phyloP scores from a whole-genome alignment of 495 filamentous ascomycete species.

The Extremus antarcticus region DNA sequence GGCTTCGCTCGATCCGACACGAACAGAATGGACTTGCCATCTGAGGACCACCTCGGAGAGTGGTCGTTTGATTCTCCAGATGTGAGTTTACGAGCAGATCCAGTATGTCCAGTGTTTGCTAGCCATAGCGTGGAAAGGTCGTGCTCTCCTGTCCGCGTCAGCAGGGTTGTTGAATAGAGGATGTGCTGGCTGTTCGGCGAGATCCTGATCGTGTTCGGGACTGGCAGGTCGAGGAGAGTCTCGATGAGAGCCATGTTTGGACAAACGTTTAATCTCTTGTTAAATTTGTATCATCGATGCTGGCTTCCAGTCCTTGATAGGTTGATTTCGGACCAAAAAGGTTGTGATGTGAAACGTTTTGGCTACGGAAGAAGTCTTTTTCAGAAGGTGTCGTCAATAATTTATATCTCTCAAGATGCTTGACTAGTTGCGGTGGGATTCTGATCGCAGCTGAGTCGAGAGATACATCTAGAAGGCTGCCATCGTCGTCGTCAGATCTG shows the following conservation, averaged over 20 bases:
- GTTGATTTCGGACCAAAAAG: no score
- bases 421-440: no score
- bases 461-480: no score
- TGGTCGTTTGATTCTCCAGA: slow-evolving; percentile 13
- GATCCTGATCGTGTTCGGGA: slow-evolving; percentile 11
- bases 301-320: no score
- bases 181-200: slow-evolving; percentile 5
- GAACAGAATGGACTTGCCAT: slow-evolving; percentile 17
- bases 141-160: slow-evolving; percentile 4
- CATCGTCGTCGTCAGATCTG: neutral
- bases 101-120: slow-evolving; percentile 8
- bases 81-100: slow-evolving; percentile 16
- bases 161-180: slow-evolving; percentile 11
- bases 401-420: no score
- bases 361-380: no score
- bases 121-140: slow-evolving; percentile 11
- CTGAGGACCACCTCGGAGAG: slow-evolving; percentile 13
- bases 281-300: no score
- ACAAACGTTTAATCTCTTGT: neutral
- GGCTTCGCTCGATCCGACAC: slow-evolving; percentile 18
- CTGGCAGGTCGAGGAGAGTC: slow-evolving; percentile 5
- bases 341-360: no score
- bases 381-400: no score
- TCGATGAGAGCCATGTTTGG: neutral
- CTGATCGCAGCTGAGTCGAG: no score